Base-by-base conservation (phyloP, 2,329 filamentous ascomycete species). In the Neospermospora avenae region DNA sequence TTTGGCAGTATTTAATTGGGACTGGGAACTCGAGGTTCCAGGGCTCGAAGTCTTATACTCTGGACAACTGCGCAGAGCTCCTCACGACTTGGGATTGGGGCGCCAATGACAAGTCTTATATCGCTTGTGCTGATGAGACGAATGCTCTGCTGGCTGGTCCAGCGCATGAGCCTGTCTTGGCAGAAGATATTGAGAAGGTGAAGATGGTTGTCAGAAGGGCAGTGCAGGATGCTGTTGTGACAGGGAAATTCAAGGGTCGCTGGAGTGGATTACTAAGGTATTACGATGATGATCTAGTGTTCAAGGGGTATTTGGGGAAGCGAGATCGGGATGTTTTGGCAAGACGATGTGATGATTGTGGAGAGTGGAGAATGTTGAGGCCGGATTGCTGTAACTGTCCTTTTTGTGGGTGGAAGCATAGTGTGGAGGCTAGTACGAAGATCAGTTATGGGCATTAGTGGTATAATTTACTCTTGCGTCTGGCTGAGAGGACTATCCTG, bases 1-100 rank as follows among this genome's bases (percentile, higher is more conserved):
- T 69, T 14, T 69, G 67, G 67, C 64, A 68, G 22, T 68, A 68
- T 34, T 48, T 69, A 1, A 57, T 55, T 42, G 65, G 65, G 10
- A 63, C 60, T 1, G 64, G 66, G 8, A 65, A 61, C 11, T n/a
- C 45, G 2, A 46, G 57, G 14, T 65, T 63, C 28, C 59, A 62
- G 34, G 45, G 55, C 22, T 52, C 57, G 16, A 41, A 45, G 18
- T 55, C 35, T 0, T 65, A 55, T 10, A 53, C 37, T 13, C 57
- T 51, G 39, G 14, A 25, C 35, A 63, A 63, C 49, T 41, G 54
- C 44, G 20, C 53, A 11, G 57, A 67, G 16, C 39, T 68, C n/a
- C 34, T 67, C 16, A 68, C 57, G 34, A 57, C 41, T 3, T 68
- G 65, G 65, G 63, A 66, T 18, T 68, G 64, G 62, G 65, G 66